phyloP scores from a whole-genome alignment of 257 asterid species.

The Catharanthus roseus region DNA sequence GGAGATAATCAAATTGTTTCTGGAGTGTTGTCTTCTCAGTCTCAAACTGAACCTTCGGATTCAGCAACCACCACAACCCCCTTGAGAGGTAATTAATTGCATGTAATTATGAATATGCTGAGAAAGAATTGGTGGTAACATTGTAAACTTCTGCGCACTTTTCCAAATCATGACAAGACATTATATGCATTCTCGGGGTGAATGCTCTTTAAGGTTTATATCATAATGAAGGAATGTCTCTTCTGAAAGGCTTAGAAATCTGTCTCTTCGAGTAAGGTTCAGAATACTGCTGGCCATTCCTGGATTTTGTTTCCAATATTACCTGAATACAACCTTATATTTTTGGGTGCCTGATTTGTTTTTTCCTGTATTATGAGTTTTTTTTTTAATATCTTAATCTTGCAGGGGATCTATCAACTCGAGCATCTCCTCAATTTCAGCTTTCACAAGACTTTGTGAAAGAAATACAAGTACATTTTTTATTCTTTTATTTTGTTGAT shows the following conservation, averaged over 20 bases:
- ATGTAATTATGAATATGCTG: neutral
- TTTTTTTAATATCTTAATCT: neutral
- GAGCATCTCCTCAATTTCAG: conserved; percentile 24
- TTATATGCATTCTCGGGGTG: too few relatives aligned
- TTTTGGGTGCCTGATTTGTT: neutral
- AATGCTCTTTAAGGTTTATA: too few relatives aligned
- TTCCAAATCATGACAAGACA: too few relatives aligned
- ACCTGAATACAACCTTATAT: neutral
- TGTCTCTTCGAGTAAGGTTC: too few relatives aligned
- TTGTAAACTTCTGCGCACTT: neutral
- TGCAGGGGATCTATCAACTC: conserved; percentile 18
- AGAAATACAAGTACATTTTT: conserved; percentile 19
- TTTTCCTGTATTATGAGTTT: neutral
- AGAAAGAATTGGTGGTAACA: neutral
- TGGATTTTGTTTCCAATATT: neutral
- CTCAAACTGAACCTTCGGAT: conserved; percentile 5
- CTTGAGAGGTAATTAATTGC: conserved; percentile 23
- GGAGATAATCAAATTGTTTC: conserved; percentile 11
- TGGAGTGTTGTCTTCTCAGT: conserved; percentile 17
- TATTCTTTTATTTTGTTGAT: neutral
- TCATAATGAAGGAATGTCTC: too few relatives aligned
- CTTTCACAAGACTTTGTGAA: conserved; percentile 19
- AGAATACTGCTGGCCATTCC: too few relatives aligned
- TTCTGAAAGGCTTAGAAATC: too few relatives aligned
- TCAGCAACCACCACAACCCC: conserved; percentile 14